A percentile compares a stretch with the other conserved stretches of the same genome.
These are phyloP conservation scores for Epicoccum nigrum DNA, from an alignment of 2,329 filamentous ascomycete species.

Conservation along the genomic window DNA sequence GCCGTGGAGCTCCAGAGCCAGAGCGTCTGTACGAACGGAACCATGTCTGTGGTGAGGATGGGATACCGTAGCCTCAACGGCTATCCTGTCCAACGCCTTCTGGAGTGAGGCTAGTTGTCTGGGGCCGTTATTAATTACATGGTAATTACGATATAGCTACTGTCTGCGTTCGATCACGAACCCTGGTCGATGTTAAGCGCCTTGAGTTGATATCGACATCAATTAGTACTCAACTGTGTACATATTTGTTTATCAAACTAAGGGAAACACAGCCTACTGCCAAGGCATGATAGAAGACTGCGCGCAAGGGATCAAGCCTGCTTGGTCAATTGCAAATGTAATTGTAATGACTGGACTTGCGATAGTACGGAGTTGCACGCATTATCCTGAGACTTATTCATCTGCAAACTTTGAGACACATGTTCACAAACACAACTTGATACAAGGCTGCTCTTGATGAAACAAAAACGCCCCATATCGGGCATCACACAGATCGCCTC, in stretches of 20 bases:
- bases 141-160: neutral
- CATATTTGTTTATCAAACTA: neutral
- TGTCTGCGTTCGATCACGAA: conserved; percentile 1
- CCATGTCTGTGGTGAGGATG: conserved; percentile 16
- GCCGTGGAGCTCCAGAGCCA: conserved; percentile 4
- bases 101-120: conserved; percentile 8
- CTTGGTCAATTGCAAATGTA: neutral
- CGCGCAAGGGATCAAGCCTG: conserved; percentile 12
- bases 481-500: conserved; percentile 12
- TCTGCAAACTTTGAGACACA: neutral
- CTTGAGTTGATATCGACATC: neutral
- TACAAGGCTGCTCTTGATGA: conserved; percentile 2
- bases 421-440: neutral
- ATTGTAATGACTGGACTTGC: neutral
- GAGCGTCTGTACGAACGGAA: too few species aligned
- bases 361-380: conserved; percentile 1
- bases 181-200: neutral
- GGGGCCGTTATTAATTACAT: neutral
- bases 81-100: too few species aligned
- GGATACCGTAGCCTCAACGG: too few species aligned
- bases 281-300: neutral
- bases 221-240: neutral
- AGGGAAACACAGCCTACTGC: neutral
- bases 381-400: conserved; percentile 1
- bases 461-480: conserved; percentile 6